Percentiles rank a stretch among this genome's conserved stretches.
These are phyloP conservation scores for Candida ortonii DNA, from an alignment of 805 yeast genomes.

Conservation along the genomic window DNA sequence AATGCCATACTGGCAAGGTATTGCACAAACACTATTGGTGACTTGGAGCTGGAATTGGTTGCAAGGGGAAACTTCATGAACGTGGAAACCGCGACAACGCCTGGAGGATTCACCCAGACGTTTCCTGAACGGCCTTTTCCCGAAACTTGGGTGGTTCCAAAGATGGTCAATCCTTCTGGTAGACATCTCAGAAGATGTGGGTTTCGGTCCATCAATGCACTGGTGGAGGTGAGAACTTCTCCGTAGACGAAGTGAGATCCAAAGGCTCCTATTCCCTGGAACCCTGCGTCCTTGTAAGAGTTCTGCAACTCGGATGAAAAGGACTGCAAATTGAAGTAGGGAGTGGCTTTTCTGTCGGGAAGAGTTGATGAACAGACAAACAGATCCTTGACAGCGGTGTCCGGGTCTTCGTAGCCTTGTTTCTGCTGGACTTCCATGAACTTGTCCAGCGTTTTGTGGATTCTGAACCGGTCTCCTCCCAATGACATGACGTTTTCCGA, in stretches of 20 bases:
- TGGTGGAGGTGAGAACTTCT: conserved; percentile 89
- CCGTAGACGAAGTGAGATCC: conserved; percentile 74
- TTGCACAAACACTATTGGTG: conserved; percentile 78
- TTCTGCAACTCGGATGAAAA: conserved; percentile 49
- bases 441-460: conserved; percentile 40
- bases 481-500: conserved; percentile 46
- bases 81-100: conserved; percentile 81
- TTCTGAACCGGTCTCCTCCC: conserved; percentile 52
- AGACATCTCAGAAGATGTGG: conserved; percentile 50
- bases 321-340: conserved; percentile 63
- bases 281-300: conserved; percentile 30
- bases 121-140: conserved; percentile 96
- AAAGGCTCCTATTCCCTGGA: conserved; percentile 34
- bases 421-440: conserved; percentile 27
- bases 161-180: conserved; percentile 68
- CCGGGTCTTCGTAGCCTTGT: conserved; percentile 50
- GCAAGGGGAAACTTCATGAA: conserved; percentile 54
- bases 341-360: conserved; percentile 58
- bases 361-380: conserved; percentile 37
- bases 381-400: conserved; percentile 54
- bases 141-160: conserved; percentile 80
- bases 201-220: conserved; percentile 73
- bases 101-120: conserved; percentile 92
- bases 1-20: conserved; percentile 81
- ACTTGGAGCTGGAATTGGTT: conserved; percentile 36